Evolutionary conservation across 768 basidiomycete genomes (phyloP), one percentile per base, ranked within the genome.

Genomic region (Termitomyces titanicus): DNA sequence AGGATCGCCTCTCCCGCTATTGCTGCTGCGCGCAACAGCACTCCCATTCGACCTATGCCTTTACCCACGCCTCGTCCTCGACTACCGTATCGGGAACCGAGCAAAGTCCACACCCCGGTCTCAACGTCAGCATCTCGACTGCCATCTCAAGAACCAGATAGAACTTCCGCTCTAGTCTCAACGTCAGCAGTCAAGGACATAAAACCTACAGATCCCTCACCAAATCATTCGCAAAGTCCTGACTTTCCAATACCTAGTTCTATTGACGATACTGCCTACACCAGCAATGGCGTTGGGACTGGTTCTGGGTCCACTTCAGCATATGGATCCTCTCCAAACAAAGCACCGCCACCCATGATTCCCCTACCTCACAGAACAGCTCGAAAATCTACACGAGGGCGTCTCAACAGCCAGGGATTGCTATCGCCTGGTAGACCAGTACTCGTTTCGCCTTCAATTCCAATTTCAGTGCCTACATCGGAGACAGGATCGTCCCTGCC

Each of bases 11-110:
- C 51, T 4, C 29, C 40, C 20, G 3, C 15, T 22, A 3, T 15
- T 35, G 25, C 24, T 38, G 24, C 35, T 39, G 24, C 35, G 5
- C 49, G 22, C 3, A 39, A 39, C n/a, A 29, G 18, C 27, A 42
- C 42, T 15, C 11, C 27, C 5, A 33, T 42, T 11, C 51, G 51
- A 39, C 53, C 31, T 49, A 54, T 40, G 61, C 63, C 29, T 53
- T 51, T 40, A 44, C 60, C 24, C 46, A 52, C 47, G 35, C 64
- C 29, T 54, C 58, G 51, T 55, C 47, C 33, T 46, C 34, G 39
- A 56, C 57, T n/a, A 8, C 18, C 20, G 7, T 35, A 18, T 47
- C 35, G 18, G 38, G 27, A 27, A 24, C 11, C 2, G 17, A 39
- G 39, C 22, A 35, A 35, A 35, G 53, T 51, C 9, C 53, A 50